Percentiles rank a stretch among this genome's conserved stretches.
phyloP scores from a whole-genome alignment of 2,329 filamentous ascomycete genomes.

The Sclerotinia trifoliorum region DNA sequence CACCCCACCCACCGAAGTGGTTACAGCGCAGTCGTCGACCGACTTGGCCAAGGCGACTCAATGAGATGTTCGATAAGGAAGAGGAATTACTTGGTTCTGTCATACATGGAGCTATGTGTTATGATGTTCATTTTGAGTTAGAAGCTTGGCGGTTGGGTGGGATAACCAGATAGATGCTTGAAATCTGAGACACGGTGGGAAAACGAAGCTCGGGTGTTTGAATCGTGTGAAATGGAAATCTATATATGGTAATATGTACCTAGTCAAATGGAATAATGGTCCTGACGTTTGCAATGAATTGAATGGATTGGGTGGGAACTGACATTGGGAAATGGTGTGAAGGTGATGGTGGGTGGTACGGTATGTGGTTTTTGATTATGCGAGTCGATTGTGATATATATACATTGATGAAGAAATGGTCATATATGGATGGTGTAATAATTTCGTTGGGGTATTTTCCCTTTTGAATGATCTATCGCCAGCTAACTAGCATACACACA shows the following conservation, averaged over 20 bases:
- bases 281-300: too few relatives aligned
- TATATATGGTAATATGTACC: too few relatives aligned
- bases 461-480: not conserved
- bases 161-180: not conserved
- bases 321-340: not conserved
- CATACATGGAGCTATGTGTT: not conserved
- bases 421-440: not conserved
- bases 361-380: not conserved
- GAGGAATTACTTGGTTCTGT: not conserved
- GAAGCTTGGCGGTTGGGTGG: not conserved
- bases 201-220: not conserved
- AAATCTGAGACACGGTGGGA: too few relatives aligned
- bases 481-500: not conserved
- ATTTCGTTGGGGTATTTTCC: not conserved
- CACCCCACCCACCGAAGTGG: not conserved
- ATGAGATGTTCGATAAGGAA: not conserved
- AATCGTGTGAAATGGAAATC: too few relatives aligned
- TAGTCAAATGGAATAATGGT: too few relatives aligned
- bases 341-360: not conserved
- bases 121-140: not conserved
- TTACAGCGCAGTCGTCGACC: not conserved
- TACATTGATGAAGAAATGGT: not conserved
- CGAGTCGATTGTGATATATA: not conserved
- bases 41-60: slow-evolving; percentile 1
- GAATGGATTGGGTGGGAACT: not conserved